These are phyloP conservation scores for Wickerhamiella slavikovae DNA, from an alignment of 805 yeast species.

Conservation along the genomic window DNA sequence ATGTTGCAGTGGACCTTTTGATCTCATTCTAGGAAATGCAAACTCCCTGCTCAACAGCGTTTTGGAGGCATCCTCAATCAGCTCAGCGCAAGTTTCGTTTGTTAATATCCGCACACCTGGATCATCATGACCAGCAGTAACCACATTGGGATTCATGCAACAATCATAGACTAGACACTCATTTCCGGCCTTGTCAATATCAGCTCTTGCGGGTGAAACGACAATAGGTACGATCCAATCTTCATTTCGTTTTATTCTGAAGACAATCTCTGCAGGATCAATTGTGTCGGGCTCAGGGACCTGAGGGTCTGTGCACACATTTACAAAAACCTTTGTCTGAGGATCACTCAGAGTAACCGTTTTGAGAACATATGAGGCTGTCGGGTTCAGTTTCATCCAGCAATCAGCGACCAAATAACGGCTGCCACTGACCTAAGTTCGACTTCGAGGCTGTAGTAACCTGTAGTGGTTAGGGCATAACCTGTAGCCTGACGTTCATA, in stretches of 20 bases:
- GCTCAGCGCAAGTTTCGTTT: conserved; percentile 69
- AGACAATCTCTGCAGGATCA: conserved; percentile 23
- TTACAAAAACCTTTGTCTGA: conserved; percentile 51
- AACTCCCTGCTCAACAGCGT: conserved; percentile 38
- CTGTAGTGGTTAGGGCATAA: too few relatives aligned
- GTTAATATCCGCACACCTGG: conserved; percentile 40
- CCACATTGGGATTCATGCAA: conserved; percentile 43
- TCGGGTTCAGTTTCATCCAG: conserved; percentile 25
- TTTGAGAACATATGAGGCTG: conserved; percentile 45
- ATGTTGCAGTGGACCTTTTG: conserved; percentile 39
- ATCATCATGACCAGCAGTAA: conserved; percentile 39
- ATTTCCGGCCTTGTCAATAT: conserved; percentile 44
- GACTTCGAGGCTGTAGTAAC: too few relatives aligned
- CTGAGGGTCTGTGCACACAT: conserved; percentile 43
- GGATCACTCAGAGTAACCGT: conserved; percentile 14
- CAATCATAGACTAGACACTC: conserved; percentile 57
- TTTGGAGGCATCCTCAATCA: conserved; percentile 38
- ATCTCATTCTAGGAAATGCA: conserved; percentile 47
- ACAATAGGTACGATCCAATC: conserved; percentile 78
- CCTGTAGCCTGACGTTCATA: too few relatives aligned
- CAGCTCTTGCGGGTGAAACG: conserved; percentile 33
- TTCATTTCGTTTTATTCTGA: conserved; percentile 42
- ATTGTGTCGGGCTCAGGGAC: conserved; percentile 40
- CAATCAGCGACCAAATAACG: too few relatives aligned
- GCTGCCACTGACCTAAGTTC: too few relatives aligned